Percentiles rank a stretch among this genome's conserved stretches.
Evolutionary conservation across 2,329 filamentous ascomycete species (phyloP).

Genomic region (Neofusicoccum ribis): DNA sequence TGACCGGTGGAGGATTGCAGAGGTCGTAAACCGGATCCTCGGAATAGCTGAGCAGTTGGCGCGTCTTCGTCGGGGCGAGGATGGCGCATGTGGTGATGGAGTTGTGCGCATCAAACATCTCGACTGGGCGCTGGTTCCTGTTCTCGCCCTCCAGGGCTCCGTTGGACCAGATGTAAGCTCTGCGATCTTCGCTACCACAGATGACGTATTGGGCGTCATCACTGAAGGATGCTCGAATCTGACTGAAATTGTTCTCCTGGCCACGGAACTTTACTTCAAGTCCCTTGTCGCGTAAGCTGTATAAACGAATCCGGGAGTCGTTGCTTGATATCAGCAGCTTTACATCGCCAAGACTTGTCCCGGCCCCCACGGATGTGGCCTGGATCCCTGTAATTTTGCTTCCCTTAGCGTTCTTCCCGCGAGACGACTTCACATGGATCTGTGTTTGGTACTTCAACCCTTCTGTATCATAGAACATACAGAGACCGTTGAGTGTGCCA

Average conservation of each 20-base stretch:
- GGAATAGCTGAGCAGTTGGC: constrained; percentile 74
- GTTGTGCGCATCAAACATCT: constrained; percentile 88
- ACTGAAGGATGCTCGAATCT: constrained; percentile 86
- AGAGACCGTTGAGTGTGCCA: constrained; percentile 80
- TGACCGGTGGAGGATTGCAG: constrained; percentile 91
- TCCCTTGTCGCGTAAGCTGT: constrained; percentile 81
- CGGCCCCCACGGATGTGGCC: constrained; percentile 12
- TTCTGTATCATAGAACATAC: constrained; percentile 90
- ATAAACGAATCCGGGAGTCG: constrained; percentile 87
- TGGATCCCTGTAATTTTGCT: constrained; percentile 97
- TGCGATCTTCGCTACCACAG: constrained; percentile 88
- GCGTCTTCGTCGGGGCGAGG: constrained; percentile 77
- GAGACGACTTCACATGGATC: constrained; percentile 87
- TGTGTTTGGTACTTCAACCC: constrained; percentile 81
- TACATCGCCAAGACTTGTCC: constrained; percentile 65
- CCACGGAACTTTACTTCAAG: constrained; percentile 89
- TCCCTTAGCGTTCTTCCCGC: constrained; percentile 91
- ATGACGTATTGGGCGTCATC: constrained; percentile 85
- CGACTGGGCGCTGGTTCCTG: constrained; percentile 77
- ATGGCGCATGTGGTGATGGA: constrained; percentile 87
- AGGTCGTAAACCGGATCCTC: constrained; percentile 94
- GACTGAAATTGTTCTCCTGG: constrained; percentile 84
- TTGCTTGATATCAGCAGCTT: constrained; percentile 93
- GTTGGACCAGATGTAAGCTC: constrained; percentile 88
- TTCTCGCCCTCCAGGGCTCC: constrained; percentile 60